Evolutionary conservation across 106 monocot species (phyloP).

Genomic region (Allium sativum): DNA sequence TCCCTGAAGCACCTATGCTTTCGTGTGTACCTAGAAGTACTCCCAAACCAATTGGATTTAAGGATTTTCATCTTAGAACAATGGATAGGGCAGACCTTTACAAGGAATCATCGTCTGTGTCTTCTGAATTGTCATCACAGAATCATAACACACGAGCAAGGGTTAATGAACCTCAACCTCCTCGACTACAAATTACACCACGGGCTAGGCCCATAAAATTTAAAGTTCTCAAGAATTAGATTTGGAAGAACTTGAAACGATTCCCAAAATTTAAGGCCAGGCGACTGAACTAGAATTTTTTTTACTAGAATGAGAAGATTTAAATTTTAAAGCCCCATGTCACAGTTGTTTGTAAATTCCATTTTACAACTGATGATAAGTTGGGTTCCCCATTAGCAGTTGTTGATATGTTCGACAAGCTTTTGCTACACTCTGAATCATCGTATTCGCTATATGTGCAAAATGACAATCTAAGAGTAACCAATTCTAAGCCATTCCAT

Average conservation of each 20-base stretch:
- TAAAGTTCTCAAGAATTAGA: slow-evolving; percentile 82
- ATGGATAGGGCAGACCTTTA: slow-evolving; percentile 67
- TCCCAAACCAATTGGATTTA: slow-evolving; percentile 51
- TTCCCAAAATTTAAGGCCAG: slow-evolving; percentile 94
- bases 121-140: slow-evolving; percentile 36
- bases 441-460: slow-evolving; percentile 14
- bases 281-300: slow-evolving; percentile 69
- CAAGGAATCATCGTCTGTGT: slow-evolving; percentile 38
- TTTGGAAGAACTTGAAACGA: slow-evolving; percentile 66
- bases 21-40: slow-evolving; percentile 36
- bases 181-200: slow-evolving; percentile 59
- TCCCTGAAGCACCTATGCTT: slow-evolving; percentile 43
- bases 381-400: slow-evolving; percentile 53
- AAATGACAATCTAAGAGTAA: slow-evolving; percentile 39
- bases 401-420: slow-evolving; percentile 78
- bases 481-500: slow-evolving; percentile 83
- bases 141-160: slow-evolving; percentile 37
- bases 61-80: slow-evolving; percentile 82
- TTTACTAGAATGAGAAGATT: slow-evolving; percentile 50
- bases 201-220: slow-evolving; percentile 65
- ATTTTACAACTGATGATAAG: slow-evolving; percentile 77
- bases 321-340: slow-evolving; percentile 36
- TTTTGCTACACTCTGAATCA: slow-evolving; percentile 63
- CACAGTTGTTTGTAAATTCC: slow-evolving; percentile 85
- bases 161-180: slow-evolving; percentile 69